Evolutionary conservation across 1,139 yeast genomes (phyloP).

Genomic region (Eremothecium cymbalariae): DNA sequence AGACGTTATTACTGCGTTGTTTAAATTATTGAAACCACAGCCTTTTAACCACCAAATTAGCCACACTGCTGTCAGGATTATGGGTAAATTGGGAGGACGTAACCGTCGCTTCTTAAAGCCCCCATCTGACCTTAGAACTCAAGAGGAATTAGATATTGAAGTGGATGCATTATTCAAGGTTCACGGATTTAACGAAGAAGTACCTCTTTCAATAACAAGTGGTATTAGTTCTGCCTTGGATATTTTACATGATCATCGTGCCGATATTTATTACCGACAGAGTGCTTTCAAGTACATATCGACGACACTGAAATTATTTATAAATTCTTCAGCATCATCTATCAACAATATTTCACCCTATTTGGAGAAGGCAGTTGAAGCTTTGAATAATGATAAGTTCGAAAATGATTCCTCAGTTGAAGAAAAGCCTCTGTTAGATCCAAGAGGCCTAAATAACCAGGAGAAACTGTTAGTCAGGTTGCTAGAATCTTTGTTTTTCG

Average conservation of each 20-base stretch:
- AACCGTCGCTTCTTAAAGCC: conserved; percentile 78
- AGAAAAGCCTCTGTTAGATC: conserved; percentile 42
- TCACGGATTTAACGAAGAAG: conserved; percentile 54
- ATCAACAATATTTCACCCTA: conserved; percentile 49
- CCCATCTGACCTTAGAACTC: conserved; percentile 53
- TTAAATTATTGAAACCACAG: conserved; percentile 84
- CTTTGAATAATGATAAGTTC: conserved; percentile 41
- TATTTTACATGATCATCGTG: conserved; percentile 59
- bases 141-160: conserved; percentile 57
- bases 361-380: conserved; percentile 42
- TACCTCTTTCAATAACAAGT: conserved; percentile 72
- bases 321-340: conserved; percentile 53
- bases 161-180: conserved; percentile 60
- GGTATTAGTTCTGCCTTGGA: conserved; percentile 67
- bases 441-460: conserved; percentile 46
- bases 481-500: conserved; percentile 61
- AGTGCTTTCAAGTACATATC: conserved; percentile 72
- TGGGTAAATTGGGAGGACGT: conserved; percentile 95
- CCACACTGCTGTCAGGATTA: conserved; percentile 84
- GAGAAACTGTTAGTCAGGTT: conserved; percentile 42
- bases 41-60: conserved; percentile 89
- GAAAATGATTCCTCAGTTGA: conserved; percentile 28
- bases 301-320: conserved; percentile 57
- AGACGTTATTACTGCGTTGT: conserved; percentile 86
- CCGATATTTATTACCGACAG: conserved; percentile 57